Conservation (phyloP, 768 basidiomycete species). For the Kwoniella heveanensis region DNA sequence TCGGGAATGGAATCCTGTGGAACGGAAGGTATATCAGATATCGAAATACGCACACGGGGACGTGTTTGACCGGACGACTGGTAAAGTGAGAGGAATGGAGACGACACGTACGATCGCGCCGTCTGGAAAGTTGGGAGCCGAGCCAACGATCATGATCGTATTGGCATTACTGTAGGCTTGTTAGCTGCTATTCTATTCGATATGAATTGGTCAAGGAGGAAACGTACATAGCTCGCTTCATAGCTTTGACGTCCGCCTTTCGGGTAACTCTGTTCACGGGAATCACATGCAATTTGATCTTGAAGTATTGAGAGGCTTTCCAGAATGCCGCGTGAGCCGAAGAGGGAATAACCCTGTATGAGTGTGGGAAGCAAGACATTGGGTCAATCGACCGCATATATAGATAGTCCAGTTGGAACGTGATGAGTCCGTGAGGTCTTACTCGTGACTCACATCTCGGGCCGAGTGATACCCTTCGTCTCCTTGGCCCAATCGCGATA, state of each 20-base stretch:
- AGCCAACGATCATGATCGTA: constrained; percentile 88
- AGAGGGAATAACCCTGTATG: constrained; percentile 72
- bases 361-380: no score
- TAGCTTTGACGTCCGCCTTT: constrained; percentile 72
- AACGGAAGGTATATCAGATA: constrained; percentile 44
- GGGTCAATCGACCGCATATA: no score
- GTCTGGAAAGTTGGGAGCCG: constrained; percentile 63
- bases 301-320: constrained; percentile 85
- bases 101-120: constrained; percentile 52
- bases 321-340: constrained; percentile 94
- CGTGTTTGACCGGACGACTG: no score
- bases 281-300: constrained; percentile 83
- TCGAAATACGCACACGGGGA: no score
- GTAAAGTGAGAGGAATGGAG: no score
- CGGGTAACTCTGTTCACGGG: constrained; percentile 78
- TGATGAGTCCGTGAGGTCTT: background rate
- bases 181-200: background rate
- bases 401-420: no score
- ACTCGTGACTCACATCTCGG: constrained; percentile 75
- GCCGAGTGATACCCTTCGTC: constrained; percentile 82
- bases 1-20: constrained; percentile 77
- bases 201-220: background rate
- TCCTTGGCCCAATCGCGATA: constrained; percentile 87
- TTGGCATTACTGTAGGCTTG: constrained; percentile 68
- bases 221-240: constrained; percentile 82